Evolutionary conservation across 352 stramenopile genomes (phyloP).

Genomic region (Thalassiosira allenii): DNA sequence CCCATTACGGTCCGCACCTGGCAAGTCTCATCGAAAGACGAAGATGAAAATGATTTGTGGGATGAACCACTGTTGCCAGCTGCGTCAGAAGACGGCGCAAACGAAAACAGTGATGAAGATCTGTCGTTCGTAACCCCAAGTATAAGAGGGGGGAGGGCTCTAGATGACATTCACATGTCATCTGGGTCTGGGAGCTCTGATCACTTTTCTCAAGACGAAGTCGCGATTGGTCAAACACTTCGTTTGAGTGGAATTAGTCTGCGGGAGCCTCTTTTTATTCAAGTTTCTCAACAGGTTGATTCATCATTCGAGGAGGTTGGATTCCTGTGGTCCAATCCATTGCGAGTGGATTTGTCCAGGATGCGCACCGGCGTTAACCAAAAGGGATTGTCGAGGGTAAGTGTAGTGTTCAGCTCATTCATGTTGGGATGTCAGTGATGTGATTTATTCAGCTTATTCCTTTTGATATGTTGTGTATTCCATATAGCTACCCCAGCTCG

Average conservation of each 20-base stretch:
- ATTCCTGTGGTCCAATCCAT: slow-evolving; percentile 46
- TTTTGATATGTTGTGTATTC: slow-evolving; percentile 1
- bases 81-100: too few relatives aligned
- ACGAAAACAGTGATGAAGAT: slow-evolving; percentile 51
- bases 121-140: slow-evolving; percentile 33
- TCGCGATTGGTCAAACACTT: slow-evolving; percentile 49
- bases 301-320: not conserved
- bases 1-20: slow-evolving; percentile 42
- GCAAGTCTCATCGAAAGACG: slow-evolving; percentile 49
- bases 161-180: slow-evolving; percentile 43
- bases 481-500: slow-evolving; percentile 18
- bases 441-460: slow-evolving; percentile 20
- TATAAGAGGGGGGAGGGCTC: slow-evolving; percentile 32
- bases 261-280: slow-evolving; percentile 52
- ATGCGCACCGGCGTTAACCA: slow-evolving; percentile 48
- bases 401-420: too few relatives aligned
- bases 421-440: too few relatives aligned
- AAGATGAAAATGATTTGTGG: slow-evolving; percentile 53
- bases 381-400: too few relatives aligned
- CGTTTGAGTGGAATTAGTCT: slow-evolving; percentile 68
- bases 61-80: slow-evolving; percentile 18
- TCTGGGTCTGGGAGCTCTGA: not conserved
- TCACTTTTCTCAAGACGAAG: slow-evolving; percentile 21
- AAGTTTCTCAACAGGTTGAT: slow-evolving; percentile 56
- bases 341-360: slow-evolving; percentile 44